A percentile compares a stretch with the other conserved stretches of the same genome.
Conservation (phyloP, 148 eudicot genomes). For the Rhododendron vialii region DNA sequence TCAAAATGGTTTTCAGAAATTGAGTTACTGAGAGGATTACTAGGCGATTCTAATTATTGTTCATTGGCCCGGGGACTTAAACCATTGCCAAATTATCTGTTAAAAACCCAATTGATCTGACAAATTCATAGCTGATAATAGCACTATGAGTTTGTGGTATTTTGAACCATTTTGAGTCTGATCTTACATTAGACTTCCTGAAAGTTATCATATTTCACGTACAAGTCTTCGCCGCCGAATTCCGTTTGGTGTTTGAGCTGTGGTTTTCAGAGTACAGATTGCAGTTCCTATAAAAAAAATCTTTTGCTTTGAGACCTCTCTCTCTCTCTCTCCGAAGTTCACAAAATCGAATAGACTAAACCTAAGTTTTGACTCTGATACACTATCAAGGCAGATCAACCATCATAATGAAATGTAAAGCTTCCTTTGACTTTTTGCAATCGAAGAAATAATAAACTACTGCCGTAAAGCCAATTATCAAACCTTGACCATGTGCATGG, state of each 20-base stretch:
- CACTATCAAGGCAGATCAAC: background rate
- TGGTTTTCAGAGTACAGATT: background rate
- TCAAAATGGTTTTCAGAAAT: background rate
- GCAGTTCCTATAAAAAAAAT: background rate
- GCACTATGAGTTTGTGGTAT: background rate
- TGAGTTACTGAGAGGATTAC: background rate
- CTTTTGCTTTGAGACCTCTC: background rate
- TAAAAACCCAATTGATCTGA: background rate
- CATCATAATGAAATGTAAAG: background rate
- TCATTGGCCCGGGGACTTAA: background rate
- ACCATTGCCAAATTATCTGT: constrained; percentile 7
- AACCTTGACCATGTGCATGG: too few species aligned
- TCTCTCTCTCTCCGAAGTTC: background rate
- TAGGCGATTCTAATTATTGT: background rate
- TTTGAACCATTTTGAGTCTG: background rate
- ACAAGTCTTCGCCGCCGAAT: background rate
- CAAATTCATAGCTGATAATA: background rate
- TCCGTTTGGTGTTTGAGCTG: background rate
- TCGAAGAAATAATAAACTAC: too few species aligned
- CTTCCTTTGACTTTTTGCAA: background rate
- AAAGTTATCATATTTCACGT: background rate
- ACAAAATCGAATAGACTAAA: background rate
- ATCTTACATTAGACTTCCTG: background rate
- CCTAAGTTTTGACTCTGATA: background rate
- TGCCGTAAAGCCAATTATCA: too few species aligned